Base-by-base conservation (phyloP, 208 protist species). In the Wallacemonas sp. region DNA sequence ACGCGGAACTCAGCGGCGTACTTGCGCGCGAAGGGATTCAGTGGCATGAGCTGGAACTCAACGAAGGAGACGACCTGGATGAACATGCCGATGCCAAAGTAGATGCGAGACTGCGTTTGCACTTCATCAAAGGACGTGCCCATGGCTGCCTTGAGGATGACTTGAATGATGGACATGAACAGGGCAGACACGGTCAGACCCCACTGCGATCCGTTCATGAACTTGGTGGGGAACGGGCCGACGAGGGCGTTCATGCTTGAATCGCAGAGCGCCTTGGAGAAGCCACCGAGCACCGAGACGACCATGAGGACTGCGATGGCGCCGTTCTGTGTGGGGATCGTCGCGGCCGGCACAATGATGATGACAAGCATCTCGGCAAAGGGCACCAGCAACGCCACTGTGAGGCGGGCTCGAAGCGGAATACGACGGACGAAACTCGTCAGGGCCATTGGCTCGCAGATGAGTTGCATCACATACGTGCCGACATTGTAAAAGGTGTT, bases 191-290 rank as follows among this genome's bases (percentile, higher is more conserved):
- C 69, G 11, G 72, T 75, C 36, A 90, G 62, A 39, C 93, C 93
- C 72, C 68, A 83, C 78, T 93, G 86, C 21, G 75, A 60, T 8
- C 74, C 84, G 57, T 82, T 83, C 65, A 85, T 91, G 65, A 93
- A 96, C 66, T 87, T 85, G 34, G 76, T 79, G 29, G 92, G 92
- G 61, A 97, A 90, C 16, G 79, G 75, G 26, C 76, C 85, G 12
- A 81, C 85, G 32, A 98, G 71, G 8, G 90, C 92, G 56, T 93
- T 93, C 19, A 84, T 81, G 46, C 74, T 87, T 16, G 88, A 86
- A 48, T 96, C 81, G 56, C 80, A 84, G 21, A 96, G 67, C 23
- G 90, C 85, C 60, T 90, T 95, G 16, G 77, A 80, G 39, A 86
- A 70, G 23, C 88, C 88, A 49, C 72, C 62, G 32, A 88, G 34